Evolutionary conservation across 2,329 filamentous ascomycete species (phyloP).

Genomic region (Aspergillus amoenus): DNA sequence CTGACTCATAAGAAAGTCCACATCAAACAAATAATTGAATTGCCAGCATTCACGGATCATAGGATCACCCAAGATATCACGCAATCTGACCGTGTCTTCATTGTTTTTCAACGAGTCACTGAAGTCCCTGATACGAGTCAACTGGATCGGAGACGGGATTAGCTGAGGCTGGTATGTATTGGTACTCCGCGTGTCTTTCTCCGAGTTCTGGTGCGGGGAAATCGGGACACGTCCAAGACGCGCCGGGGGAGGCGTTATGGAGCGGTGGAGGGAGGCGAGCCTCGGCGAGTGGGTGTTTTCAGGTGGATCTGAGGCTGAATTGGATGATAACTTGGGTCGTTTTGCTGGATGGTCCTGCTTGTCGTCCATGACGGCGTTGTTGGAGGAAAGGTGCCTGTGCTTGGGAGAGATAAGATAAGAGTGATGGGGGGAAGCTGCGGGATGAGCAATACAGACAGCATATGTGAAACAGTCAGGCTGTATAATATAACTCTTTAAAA

Average conservation of each 20-base stretch:
- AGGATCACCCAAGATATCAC: constrained; percentile 70
- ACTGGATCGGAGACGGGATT: constrained; percentile 65
- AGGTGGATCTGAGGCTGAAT: neutral
- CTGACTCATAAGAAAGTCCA: constrained; percentile 61
- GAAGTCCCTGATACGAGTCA: constrained; percentile 69
- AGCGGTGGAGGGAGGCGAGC: constrained; percentile 30
- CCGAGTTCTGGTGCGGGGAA: neutral
- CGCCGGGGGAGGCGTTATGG: constrained; percentile 26
- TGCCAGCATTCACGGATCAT: constrained; percentile 65
- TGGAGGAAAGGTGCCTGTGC: neutral
- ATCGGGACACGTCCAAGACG: constrained; percentile 4
- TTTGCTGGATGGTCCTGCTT: constrained; percentile 14
- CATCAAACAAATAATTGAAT: constrained; percentile 56
- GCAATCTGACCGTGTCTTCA: constrained; percentile 63
- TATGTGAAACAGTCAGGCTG: neutral
- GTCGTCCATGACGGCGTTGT: constrained; percentile 5
- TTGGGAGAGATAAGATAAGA: constrained; percentile 4
- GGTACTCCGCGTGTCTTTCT: neutral
- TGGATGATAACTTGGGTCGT: constrained; percentile 10
- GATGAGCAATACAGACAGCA: neutral
- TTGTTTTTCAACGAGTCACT: constrained; percentile 56
- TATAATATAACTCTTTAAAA: neutral
- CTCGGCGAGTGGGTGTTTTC: neutral
- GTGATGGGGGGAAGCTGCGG: neutral
- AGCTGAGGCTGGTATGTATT: neutral